Percentiles rank a stretch among this genome's conserved stretches.
phyloP scores from a whole-genome alignment of 139 green algal genomes.

The Trebouxia sp. region DNA sequence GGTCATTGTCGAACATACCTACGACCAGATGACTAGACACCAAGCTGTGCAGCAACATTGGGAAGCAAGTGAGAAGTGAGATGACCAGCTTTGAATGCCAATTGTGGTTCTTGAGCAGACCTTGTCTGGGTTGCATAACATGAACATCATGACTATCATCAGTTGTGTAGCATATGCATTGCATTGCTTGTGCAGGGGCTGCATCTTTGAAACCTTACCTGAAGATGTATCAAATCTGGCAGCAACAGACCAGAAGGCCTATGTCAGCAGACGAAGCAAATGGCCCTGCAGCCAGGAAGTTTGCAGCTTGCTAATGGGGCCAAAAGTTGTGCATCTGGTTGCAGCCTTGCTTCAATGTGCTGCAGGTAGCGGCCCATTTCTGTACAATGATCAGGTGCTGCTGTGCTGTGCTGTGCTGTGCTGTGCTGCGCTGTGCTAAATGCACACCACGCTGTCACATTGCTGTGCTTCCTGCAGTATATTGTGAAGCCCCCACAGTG shows the following conservation, averaged over 20 bases:
- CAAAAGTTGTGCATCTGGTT: not conserved
- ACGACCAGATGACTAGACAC: not conserved
- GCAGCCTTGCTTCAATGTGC: not conserved
- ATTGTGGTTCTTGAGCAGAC: too few relatives aligned
- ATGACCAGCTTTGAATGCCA: too few relatives aligned
- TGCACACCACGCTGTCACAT: not conserved
- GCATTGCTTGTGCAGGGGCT: too few relatives aligned
- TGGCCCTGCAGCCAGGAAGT: not conserved
- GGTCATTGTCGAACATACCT: not conserved
- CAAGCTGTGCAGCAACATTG: not conserved
- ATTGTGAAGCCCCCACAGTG: slow-evolving; percentile 11
- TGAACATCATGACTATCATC: too few relatives aligned
- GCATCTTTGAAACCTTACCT: not conserved
- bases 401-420: not conserved
- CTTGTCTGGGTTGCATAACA: not conserved
- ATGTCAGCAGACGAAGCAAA: not conserved
- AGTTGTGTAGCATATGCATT: too few relatives aligned
- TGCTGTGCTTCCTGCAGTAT: not conserved
- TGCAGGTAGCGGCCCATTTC: not conserved
- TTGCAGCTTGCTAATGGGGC: not conserved
- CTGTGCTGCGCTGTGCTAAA: not conserved
- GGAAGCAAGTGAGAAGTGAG: not conserved
- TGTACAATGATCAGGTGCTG: slow-evolving; percentile 21
- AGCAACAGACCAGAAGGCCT: not conserved
- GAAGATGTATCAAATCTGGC: not conserved